Conservation (phyloP, 768 basidiomycete genomes). For the Amanita pallidorosea region DNA sequence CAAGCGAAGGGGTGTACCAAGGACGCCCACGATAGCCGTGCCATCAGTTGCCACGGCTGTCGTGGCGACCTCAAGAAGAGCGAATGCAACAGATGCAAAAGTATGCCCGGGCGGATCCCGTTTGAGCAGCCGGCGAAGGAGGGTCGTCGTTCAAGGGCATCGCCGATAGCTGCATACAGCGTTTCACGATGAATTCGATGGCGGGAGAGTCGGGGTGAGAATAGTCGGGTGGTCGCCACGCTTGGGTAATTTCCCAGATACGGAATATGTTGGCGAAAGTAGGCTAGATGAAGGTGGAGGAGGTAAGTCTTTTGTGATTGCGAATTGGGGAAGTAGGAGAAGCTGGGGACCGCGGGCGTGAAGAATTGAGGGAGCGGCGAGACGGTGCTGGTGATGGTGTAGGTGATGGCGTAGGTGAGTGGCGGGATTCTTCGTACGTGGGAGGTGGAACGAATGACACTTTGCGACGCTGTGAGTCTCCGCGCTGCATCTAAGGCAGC, state of each 20-base stretch:
- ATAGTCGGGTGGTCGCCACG: slow-evolving; percentile 28
- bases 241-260: neutral
- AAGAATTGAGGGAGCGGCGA: slow-evolving; percentile 1
- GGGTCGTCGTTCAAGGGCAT: slow-evolving; percentile 47
- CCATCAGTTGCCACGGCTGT: slow-evolving; percentile 32
- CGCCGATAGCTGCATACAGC: slow-evolving; percentile 71
- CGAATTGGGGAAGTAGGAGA: neutral
- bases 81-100: slow-evolving; percentile 63
- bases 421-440: slow-evolving; percentile 32
- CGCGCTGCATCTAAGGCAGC: slow-evolving; percentile 66
- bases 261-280: slow-evolving; percentile 2
- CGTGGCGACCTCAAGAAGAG: slow-evolving; percentile 60
- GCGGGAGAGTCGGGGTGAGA: slow-evolving; percentile 44
- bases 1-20: slow-evolving; percentile 45
- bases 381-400: slow-evolving; percentile 13
- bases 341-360: neutral
- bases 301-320: slow-evolving; percentile 1
- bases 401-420: slow-evolving; percentile 9
- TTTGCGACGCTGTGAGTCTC: slow-evolving; percentile 29
- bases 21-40: slow-evolving; percentile 44
- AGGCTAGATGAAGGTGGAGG: neutral
- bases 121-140: slow-evolving; percentile 47
- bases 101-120: slow-evolving; percentile 64
- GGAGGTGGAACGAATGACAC: slow-evolving; percentile 62
- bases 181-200: slow-evolving; percentile 81